Evolutionary conservation across 1,284 basidiomycete genomes (phyloP), one percentile per base, ranked within the genome.

Genomic region (Cryptococcus sp.): DNA sequence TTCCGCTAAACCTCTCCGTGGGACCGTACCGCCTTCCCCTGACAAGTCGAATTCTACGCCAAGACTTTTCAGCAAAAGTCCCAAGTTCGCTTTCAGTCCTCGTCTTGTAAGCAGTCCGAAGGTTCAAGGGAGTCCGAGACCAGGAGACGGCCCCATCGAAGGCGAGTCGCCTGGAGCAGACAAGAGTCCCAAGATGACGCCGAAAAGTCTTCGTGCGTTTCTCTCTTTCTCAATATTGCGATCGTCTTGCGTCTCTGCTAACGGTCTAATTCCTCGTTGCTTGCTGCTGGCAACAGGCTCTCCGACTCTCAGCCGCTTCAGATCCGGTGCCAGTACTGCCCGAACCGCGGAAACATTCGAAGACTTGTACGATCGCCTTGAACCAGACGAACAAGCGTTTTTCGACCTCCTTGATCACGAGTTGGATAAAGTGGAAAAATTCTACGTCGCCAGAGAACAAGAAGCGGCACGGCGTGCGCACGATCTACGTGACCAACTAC

Each of bases 381-480:
- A 72, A 55, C 81, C 85, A 0, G 80, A 83, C 39, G 87, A 93
- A 68, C 74, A 79, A 46, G 81, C 81, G 3, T 95, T 93, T 78
- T 89, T 95, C 63, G 82, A 85, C 6, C 81, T 85, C 40, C 81
- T 95, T 2, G 88, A 93, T 63, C 72, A 72, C 0, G 86, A 95
- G 72, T 79, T 94, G 0, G 85, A 87, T 54, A 91, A 95, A 80
- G 85, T 94, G 22, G 87, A 93, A 68, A 78, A 80, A 3, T 98
- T 98, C 75, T 97, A 91, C 72, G 70, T 83, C 8, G 84, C 84
- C 23, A 83, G 88, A 23, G 90, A 91, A 74, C 79, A 81, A 23
- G 90, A 92, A 63, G 86, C 88, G 77, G 77, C 79, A 22, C 78
- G 77, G 26, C 82, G 81, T 58, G 83, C 84, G 56, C 74, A 75